Percentiles rank a stretch among this genome's conserved stretches.
Conservation (phyloP, 208 protist species). For the Histomonas meleagridis region DNA sequence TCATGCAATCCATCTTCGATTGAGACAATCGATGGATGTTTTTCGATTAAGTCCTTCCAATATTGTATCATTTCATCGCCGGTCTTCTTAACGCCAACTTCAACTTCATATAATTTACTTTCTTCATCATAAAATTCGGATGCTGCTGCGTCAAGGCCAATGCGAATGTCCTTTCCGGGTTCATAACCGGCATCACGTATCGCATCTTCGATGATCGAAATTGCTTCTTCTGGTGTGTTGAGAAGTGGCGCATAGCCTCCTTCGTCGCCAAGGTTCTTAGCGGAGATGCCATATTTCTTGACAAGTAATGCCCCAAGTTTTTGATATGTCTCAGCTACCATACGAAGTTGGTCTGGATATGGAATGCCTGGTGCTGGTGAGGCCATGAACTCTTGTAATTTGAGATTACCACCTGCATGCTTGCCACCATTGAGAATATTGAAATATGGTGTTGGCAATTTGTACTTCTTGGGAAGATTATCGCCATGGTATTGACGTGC, state of each 20-base stretch:
- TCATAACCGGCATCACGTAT: slow-evolving; percentile 81
- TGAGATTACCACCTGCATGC: slow-evolving; percentile 27
- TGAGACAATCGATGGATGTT: slow-evolving; percentile 61
- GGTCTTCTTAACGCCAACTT: slow-evolving; percentile 33
- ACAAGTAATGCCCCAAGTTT: slow-evolving; percentile 85
- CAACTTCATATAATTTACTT: slow-evolving; percentile 80
- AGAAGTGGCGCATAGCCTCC: slow-evolving; percentile 75
- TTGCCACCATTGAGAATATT: slow-evolving; percentile 39
- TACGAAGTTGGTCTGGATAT: slow-evolving; percentile 64
- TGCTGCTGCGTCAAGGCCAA: slow-evolving; percentile 94
- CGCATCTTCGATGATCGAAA: slow-evolving; percentile 66
- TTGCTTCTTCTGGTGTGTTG: slow-evolving; percentile 49
- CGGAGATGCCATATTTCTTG: slow-evolving; percentile 78
- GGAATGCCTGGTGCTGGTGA: slow-evolving; percentile 72
- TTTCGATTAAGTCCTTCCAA: slow-evolving; percentile 40
- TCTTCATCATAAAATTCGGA: slow-evolving; percentile 87
- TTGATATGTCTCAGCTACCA: slow-evolving; percentile 82
- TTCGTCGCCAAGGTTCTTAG: slow-evolving; percentile 87
- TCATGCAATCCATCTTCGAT: slow-evolving; percentile 98
- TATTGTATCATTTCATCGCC: slow-evolving; percentile 40
- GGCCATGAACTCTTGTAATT: slow-evolving; percentile 71
- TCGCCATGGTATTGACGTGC: background rate
- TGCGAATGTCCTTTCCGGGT: slow-evolving; percentile 69
- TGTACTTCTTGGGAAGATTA: background rate
- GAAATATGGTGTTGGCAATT: slow-evolving; percentile 7